Base-by-base conservation (phyloP, 1,139 yeast species). In the Yamadazyma siamensis region DNA sequence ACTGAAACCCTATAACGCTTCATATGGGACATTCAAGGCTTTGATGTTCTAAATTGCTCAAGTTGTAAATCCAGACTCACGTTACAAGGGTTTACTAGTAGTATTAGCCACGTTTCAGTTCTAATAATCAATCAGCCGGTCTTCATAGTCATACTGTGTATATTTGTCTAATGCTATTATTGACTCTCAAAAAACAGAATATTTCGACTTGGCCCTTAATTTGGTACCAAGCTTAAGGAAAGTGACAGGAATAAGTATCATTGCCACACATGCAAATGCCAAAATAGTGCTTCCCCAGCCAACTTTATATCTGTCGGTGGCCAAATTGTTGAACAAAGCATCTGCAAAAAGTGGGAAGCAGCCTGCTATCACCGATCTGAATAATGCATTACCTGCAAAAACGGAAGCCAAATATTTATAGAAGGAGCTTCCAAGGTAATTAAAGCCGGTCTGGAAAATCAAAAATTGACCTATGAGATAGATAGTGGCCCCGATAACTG, bases 261-360 rank as follows among this genome's bases (percentile, higher is more conserved):
- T 64, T 0, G 59, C 67, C 5, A 76, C 38, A 0, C 80, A 66
- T 21, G 80, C 49, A 44, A 77, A 71, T 0, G 74, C 86, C 29
- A 81, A 52, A 3, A 80, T 38, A 22, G 71, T 62, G 2, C 75
- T 59, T 4, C 85, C 89, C 86, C 87, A 80, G 0, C 83, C 88
- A 39, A 77, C 59, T 2, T 63, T 65, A 36, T 48, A 55, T 17
- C 53, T 54, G 1, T 53, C 47, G 8, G 56, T 55, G 15, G 54
- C 50, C 23, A 57, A 39, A 44, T 61, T 41, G 28, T 56, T 49
- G 50, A 71, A 78, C 64, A 83, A 60, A 37, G 75, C 74, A 15
- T 40, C 36, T 6, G 55, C 62, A 34, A 56, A 54, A 13, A 58
- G 43, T 13, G 64, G 64, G 44, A 56, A 56, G 9, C 49, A 48